Percentiles rank a stretch among this genome's conserved stretches.
Evolutionary conservation across 257 asterid genomes (phyloP).

Genomic region (Nicotiana paniculata): DNA sequence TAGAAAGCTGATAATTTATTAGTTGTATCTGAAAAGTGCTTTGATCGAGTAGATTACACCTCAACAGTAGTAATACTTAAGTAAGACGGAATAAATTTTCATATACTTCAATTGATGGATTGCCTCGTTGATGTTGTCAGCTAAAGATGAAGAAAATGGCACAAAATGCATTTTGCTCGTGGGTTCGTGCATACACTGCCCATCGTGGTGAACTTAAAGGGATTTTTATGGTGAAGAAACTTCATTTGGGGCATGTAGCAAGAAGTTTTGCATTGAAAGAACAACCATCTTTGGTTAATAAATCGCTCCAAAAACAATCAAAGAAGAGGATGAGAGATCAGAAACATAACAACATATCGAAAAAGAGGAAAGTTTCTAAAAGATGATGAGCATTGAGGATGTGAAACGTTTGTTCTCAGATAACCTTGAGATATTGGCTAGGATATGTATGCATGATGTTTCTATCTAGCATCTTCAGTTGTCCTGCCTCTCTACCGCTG

Average conservation of each 20-base stretch:
- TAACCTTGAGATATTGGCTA: background rate
- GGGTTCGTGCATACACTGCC: conserved; percentile 92
- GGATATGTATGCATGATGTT: background rate
- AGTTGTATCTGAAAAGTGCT: background rate
- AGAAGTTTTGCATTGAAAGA: conserved; percentile 85
- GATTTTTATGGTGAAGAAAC: conserved; percentile 77
- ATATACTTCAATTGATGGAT: background rate
- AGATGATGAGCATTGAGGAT: background rate
- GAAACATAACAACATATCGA: conserved; percentile 35
- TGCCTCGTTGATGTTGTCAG: conserved; percentile 32
- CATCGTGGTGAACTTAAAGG: conserved; percentile 92
- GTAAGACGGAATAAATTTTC: background rate
- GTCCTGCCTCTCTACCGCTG: background rate
- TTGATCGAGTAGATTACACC: background rate
- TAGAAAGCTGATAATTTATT: background rate
- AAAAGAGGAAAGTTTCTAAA: conserved; percentile 38
- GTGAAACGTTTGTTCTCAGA: background rate
- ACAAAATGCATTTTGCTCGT: conserved; percentile 70
- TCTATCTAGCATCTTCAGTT: background rate
- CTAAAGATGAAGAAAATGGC: conserved; percentile 50
- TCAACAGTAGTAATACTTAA: background rate
- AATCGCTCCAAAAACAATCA: conserved; percentile 56
- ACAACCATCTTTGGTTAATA: conserved; percentile 78
- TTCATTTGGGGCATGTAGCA: conserved; percentile 89
- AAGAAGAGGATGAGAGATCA: conserved; percentile 78